Evolutionary conservation across 1,284 basidiomycete species (phyloP), one percentile per base, ranked within the genome.

Genomic region (Boletus sp.): DNA sequence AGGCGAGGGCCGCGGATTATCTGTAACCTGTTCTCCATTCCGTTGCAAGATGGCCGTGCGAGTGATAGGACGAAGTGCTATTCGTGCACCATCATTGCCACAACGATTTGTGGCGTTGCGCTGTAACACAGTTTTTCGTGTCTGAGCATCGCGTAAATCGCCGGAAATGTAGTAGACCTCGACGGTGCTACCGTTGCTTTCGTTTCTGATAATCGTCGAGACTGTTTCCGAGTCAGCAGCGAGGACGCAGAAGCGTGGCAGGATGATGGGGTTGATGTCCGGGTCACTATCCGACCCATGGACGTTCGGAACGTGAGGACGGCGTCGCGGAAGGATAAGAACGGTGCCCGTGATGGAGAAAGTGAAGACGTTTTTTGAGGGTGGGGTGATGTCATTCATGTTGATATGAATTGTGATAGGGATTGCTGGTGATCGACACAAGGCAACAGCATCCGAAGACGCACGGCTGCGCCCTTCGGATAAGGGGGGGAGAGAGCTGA

Each of bases 321-420:
- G 61, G 32, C 65, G 54, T 37, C 75, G 74, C 19, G 83, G 73
- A 4, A 72, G 73, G 26, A 90, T 66, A 5, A 88, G 65, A 33
- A 89, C 71, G 3, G 74, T 81, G 4, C 87, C 86, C 4, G 74
- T 72, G 33, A 90, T 77, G 12, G 69, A 76, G 61, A 89, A 85
- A 3, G 74, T 76, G 58, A 89, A 81, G 6, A 71, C 62, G 49
- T 79, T 81, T 62, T 80, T 82, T 25, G 76, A 67, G 3, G 83
- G 78, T 2, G 79, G 76, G n/a, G 80, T 68, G 13, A 89, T 69
- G 36, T 88, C 84, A 57, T 86, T 86, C 72, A 89, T 84, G 57
- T 89, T 87, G 47, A 90, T 57, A 59, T 88, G 86, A 5, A 90
- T 66, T 0, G 84, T 87, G 20, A 64, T 56, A 12, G 63, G 65